Evolutionary conservation across 2,329 filamentous ascomycete genomes (phyloP).

Genomic region (Harringtonia lauricola): DNA sequence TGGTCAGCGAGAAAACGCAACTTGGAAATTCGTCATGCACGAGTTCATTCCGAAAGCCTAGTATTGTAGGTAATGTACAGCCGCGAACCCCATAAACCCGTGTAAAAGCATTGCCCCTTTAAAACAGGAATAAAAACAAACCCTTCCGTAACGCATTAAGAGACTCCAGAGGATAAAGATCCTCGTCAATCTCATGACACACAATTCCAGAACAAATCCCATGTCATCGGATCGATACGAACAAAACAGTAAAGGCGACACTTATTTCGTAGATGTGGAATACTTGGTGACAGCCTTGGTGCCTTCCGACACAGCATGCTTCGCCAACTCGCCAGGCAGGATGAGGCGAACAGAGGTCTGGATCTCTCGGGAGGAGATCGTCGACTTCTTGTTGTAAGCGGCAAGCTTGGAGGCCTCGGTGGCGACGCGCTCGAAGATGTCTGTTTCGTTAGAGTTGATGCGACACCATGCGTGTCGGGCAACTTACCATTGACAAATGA

Average conservation of each 20-base stretch:
- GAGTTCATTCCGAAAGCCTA: constrained; percentile 51
- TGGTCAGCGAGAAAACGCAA: too few species aligned
- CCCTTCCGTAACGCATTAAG: constrained; percentile 68
- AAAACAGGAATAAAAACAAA: constrained; percentile 38
- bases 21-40: constrained; percentile 38
- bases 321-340: constrained; percentile 95
- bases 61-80: constrained; percentile 62
- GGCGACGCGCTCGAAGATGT: constrained; percentile 98
- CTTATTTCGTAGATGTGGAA: constrained; percentile 96
- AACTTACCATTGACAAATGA: constrained; percentile 89
- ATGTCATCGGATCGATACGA: constrained; percentile 18
- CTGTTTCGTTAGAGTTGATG: constrained; percentile 36
- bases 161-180: constrained; percentile 37
- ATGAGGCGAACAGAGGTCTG: constrained; percentile 98
- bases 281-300: constrained; percentile 99
- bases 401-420: constrained; percentile 98
- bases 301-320: constrained; percentile 98
- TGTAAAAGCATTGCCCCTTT: constrained; percentile 59
- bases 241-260: constrained; percentile 29
- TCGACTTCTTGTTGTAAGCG: constrained; percentile 99
- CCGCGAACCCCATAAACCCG: constrained; percentile 60
- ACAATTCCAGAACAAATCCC: constrained; percentile 42
- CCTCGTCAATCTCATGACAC: constrained; percentile 45
- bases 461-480: background rate
- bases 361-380: constrained; percentile 98